phyloP scores from a whole-genome alignment of 257 asterid species.

The Lycium ferocissimum region DNA sequence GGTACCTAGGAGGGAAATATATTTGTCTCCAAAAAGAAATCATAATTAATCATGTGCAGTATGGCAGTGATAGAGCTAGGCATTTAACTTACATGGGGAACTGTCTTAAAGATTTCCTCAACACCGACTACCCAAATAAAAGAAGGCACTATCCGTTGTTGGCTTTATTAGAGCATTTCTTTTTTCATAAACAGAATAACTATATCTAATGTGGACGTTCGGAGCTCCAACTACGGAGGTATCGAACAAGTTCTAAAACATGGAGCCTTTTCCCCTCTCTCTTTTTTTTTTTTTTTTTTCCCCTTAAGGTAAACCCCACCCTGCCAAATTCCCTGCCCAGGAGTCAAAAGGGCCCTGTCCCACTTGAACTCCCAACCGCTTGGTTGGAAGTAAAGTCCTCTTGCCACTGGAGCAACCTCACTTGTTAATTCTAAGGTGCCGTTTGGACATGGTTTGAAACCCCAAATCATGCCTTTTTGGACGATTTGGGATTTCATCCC shows the following conservation, averaged over 20 bases:
- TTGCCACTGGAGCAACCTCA: background rate
- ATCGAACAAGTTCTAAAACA: background rate
- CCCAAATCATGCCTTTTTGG: too few species aligned
- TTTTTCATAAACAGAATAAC: background rate
- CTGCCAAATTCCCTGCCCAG: background rate
- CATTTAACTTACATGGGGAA: background rate
- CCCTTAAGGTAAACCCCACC: background rate
- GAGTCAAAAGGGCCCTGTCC: constrained; percentile 26
- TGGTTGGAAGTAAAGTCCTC: constrained; percentile 13
- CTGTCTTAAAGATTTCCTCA: constrained; percentile 2
- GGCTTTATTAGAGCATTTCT: constrained; percentile 7
- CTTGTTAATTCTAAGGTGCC: background rate
- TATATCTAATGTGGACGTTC: background rate
- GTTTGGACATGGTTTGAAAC: too few species aligned
- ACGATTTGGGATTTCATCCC: too few species aligned
- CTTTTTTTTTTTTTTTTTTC: background rate
- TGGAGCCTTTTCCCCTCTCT: background rate
- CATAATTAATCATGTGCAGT: background rate
- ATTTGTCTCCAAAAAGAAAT: constrained; percentile 12
- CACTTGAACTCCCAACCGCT: constrained; percentile 22
- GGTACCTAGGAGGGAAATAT: background rate
- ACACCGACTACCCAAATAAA: background rate
- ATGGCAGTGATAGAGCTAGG: background rate
- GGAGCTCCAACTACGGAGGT: background rate
- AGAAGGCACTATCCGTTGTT: background rate